Percentiles rank a stretch among this genome's conserved stretches.
phyloP scores from a whole-genome alignment of 306 rosid genomes.

The Cicer pinnatifidum region DNA sequence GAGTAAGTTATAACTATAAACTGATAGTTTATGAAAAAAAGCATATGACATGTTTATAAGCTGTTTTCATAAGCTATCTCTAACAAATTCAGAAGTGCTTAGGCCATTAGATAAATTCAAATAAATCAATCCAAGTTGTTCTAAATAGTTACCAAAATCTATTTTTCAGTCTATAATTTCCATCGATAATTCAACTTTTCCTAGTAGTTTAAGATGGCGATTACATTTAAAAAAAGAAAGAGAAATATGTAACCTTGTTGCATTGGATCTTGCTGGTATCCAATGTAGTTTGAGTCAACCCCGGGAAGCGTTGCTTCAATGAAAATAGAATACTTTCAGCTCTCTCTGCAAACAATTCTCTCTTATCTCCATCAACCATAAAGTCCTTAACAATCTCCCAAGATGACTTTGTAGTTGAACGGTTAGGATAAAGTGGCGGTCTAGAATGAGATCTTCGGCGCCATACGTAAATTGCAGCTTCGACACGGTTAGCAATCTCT shows the following conservation, averaged over 20 bases:
- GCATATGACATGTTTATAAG: neutral
- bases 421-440: constrained; percentile 61
- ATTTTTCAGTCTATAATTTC: neutral
- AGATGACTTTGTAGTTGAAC: constrained; percentile 78
- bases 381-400: constrained; percentile 93
- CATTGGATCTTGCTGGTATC: constrained; percentile 88
- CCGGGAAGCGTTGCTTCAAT: constrained; percentile 83
- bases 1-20: neutral
- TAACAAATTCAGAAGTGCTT: neutral
- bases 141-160: neutral
- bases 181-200: neutral
- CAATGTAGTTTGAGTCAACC: constrained; percentile 75
- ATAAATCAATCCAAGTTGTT: neutral
- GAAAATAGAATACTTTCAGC: constrained; percentile 72
- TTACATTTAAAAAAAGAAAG: neutral
- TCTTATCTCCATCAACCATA: constrained; percentile 83
- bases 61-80: neutral
- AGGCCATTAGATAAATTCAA: neutral
- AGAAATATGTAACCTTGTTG: constrained; percentile 66
- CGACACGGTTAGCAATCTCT: constrained; percentile 88
- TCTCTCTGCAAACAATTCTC: constrained; percentile 79
- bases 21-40: neutral
- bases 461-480: constrained; percentile 91
- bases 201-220: neutral
- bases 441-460: constrained; percentile 67